These are phyloP conservation scores for Isabelozyma pseudorhagii DNA, from an alignment of 805 yeast species.

Conservation along the genomic window DNA sequence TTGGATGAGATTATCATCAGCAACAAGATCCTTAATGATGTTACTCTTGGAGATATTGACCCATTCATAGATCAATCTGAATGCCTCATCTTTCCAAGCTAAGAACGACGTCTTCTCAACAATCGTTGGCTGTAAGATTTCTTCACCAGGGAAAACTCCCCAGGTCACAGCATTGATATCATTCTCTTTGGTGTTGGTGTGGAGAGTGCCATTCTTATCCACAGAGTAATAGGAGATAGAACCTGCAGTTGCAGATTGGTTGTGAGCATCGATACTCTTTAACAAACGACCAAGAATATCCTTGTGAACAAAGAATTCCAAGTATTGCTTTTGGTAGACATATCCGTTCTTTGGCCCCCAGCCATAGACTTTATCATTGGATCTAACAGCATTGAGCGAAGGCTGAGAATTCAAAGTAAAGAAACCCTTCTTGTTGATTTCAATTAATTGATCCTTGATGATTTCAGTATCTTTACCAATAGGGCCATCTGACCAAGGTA, in stretches of 20 bases:
- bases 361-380: constrained; percentile 71
- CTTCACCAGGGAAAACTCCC: constrained; percentile 97
- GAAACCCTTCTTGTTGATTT: constrained; percentile 64
- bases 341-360: constrained; percentile 96
- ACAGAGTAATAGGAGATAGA: constrained; percentile 79
- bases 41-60: constrained; percentile 44
- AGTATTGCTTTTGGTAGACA: constrained; percentile 90
- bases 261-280: constrained; percentile 42
- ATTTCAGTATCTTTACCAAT: constrained; percentile 70
- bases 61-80: constrained; percentile 82
- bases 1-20: constrained; percentile 23
- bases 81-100: constrained; percentile 98
- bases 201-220: constrained; percentile 51
- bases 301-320: constrained; percentile 79
- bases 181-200: constrained; percentile 68
- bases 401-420: constrained; percentile 93
- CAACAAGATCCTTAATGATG: constrained; percentile 27
- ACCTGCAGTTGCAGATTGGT: constrained; percentile 27
- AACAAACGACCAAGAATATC: constrained; percentile 38
- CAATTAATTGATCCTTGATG: constrained; percentile 56
- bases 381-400: constrained; percentile 74
- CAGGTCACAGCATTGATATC: constrained; percentile 95
- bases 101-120: constrained; percentile 88
- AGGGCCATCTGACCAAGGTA: constrained; percentile 97
- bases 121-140: constrained; percentile 91